Evolutionary conservation across 2,329 filamentous ascomycete genomes (phyloP), one percentile per base, ranked within the genome.

Genomic region (Mycosphaerella arachidis): DNA sequence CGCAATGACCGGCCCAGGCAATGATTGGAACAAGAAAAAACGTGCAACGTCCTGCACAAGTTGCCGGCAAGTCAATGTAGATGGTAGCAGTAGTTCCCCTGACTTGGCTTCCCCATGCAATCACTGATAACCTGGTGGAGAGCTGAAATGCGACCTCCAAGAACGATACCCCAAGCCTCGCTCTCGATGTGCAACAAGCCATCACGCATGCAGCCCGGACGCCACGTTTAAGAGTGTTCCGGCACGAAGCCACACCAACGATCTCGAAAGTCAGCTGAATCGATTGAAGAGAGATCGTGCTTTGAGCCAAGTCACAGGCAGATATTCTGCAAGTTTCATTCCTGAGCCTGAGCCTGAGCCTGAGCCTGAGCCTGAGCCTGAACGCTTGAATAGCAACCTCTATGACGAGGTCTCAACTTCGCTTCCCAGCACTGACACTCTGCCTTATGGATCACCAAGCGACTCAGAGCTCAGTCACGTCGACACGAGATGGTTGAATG

Each of bases 141-240:
- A 56, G 43, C 20, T 56, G 4, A 56, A 48, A 30, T 56, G 54
- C 45, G 40, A 50, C n/a, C 54, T 56, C 24, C 7, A 37, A 45
- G 27, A 56, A 37, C 31, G 43, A 48, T 50, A 35, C 37, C 53
- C 53, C 16, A 56, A 48, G n/a, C 45, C 43, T n/a, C 50, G 54
- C 48, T 29, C 40, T 46, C 45, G 56, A 20, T 53, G 48, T 46
- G 31, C 31, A 7, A n/a, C 10, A n/a, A 52, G 51, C 29, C 55
- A 48, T 9, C 45, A 51, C 31, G 55, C 43, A 52, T 57, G 55
- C 46, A 48, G 24, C 29, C 52, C 55, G 29, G 55, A 52, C 40
- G 18, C 45, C 10, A 51, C 55, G 1, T 57, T 52, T 30, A 52
- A 57, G n/a, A 16, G 55, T 27, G 55, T 57, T 8, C 55, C 55